phyloP scores from a whole-genome alignment of 495 filamentous ascomycete genomes.

The Aspergillus sclerotioniger region DNA sequence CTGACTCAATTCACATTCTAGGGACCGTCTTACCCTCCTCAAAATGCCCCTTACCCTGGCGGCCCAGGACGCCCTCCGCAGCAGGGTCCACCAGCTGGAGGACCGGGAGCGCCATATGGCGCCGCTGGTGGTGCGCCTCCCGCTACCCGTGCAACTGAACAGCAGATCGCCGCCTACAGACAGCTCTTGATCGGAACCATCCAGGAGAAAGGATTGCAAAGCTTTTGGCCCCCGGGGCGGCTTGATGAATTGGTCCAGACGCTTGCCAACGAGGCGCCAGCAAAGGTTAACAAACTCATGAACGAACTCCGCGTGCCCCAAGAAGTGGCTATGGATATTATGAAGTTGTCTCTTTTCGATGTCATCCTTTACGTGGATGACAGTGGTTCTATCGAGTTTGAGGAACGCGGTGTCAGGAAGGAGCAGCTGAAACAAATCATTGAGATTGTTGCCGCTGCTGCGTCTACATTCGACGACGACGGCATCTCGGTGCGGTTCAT shows the following conservation, averaged over 20 bases:
- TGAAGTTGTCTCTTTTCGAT: conserved; percentile 66
- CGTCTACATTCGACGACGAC: conserved; percentile 68
- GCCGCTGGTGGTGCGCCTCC: conserved; percentile 28
- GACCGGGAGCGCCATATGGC: conserved; percentile 22
- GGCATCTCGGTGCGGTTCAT: conserved; percentile 71
- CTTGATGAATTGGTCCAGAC: conserved; percentile 38
- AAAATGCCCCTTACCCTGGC: conserved; percentile 34
- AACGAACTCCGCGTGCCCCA: conserved; percentile 55
- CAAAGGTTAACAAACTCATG: conserved; percentile 50
- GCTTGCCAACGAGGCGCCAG: conserved; percentile 43
- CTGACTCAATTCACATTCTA: conserved; percentile 23
- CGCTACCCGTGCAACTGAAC: conserved; percentile 39
- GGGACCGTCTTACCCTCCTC: conserved; percentile 29
- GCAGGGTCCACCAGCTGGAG: conserved; percentile 22
- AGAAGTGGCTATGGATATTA: conserved; percentile 66
- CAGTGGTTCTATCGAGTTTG: conserved; percentile 69
- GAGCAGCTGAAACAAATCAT: conserved; percentile 64
- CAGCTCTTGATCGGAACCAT: conserved; percentile 52
- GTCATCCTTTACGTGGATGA: conserved; percentile 70
- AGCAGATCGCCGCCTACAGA: conserved; percentile 52
- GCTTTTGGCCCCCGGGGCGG: conserved; percentile 52
- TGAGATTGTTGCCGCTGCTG: conserved; percentile 58
- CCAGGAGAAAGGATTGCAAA: conserved; percentile 56
- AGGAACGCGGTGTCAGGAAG: conserved; percentile 64
- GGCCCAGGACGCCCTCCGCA: conserved; percentile 29